Base-by-base conservation (phyloP, 2,329 filamentous ascomycete species). In the Biscogniauxia sp. region DNA sequence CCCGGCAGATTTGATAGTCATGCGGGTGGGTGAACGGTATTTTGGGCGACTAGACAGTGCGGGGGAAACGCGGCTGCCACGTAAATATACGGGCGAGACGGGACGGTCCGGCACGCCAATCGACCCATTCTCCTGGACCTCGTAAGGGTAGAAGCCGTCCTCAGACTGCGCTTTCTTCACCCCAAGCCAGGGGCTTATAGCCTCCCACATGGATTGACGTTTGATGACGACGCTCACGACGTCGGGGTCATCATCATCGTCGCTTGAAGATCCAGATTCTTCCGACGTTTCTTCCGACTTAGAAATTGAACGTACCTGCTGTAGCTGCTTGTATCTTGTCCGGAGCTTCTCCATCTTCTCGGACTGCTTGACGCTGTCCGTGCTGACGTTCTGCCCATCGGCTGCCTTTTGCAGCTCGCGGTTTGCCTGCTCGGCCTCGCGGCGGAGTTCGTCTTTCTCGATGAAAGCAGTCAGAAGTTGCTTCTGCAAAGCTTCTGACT, bases 291-390 rank as follows among this genome's bases (percentile, higher is more conserved):
- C 28, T 32, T 32, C 28, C 28, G 20, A 52, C 55, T 51, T 59
- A 62, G 61, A 64, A 62, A 45, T 26, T 45, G 53, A 50, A 77
- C 84, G 82, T 74, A 87, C 85, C 81, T 87, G 82, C 65, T 83
- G 83, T 69, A 84, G 77, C 72, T 84, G 79, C 72, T 81, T 81
- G 65, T 86, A 79, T 54, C 80, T 80, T 55, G 78, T 74, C 53
- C 82, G 80, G 53, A 87, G 77, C 76, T 86, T 86, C 69, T 85
- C 83, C 61, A 84, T 80, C 76, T 84, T 84, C 68, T 84, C 84
- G 61, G 64, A 78, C 75, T 65, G 75, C 60, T 71, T 73, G 55
- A 66, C 69, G 57, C 61, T 68, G 65, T 68, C 74, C 56, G 63
- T 74, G 65, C 67, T 72, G 37, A 74, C 70, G 20, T 68, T 65